Evolutionary conservation across 208 protist genomes (phyloP).

Genomic region (Wallacemonas collosoma): DNA sequence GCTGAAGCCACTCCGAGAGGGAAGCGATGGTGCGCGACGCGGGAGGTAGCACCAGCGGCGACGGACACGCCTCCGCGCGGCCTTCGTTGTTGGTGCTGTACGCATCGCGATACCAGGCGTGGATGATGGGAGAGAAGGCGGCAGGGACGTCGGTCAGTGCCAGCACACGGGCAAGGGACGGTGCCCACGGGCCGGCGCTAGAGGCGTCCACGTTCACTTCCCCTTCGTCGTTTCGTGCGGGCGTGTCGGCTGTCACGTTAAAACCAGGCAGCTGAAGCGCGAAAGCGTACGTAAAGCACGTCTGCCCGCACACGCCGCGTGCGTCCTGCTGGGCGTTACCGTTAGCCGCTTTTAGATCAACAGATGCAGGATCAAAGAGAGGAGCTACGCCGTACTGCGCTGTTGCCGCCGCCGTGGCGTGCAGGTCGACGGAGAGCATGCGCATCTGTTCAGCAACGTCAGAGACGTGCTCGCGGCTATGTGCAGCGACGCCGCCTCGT

Average conservation of each 20-base stretch:
- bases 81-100: too few species aligned
- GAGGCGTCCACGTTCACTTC: neutral
- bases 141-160: slow-evolving; percentile 5
- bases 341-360: too few species aligned
- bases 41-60: neutral
- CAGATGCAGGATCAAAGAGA: neutral
- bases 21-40: neutral
- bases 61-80: neutral
- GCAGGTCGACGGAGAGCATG: neutral
- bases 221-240: too few species aligned
- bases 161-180: slow-evolving; percentile 10
- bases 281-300: slow-evolving; percentile 11
- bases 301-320: neutral
- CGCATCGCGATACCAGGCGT: neutral
- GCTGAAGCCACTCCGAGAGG: neutral
- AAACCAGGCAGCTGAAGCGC: slow-evolving; percentile 1
- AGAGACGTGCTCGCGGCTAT: neutral
- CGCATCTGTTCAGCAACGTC: neutral
- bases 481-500: slow-evolving; percentile 1
- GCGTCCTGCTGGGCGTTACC: neutral
- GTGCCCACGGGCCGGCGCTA: neutral
- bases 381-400: slow-evolving; percentile 1
- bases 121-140: neutral
- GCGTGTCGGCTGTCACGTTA: neutral
- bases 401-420: neutral